Evolutionary conservation across 768 basidiomycete genomes (phyloP), one percentile per base, ranked within the genome.

Genomic region (Hemileccinum impolitum): DNA sequence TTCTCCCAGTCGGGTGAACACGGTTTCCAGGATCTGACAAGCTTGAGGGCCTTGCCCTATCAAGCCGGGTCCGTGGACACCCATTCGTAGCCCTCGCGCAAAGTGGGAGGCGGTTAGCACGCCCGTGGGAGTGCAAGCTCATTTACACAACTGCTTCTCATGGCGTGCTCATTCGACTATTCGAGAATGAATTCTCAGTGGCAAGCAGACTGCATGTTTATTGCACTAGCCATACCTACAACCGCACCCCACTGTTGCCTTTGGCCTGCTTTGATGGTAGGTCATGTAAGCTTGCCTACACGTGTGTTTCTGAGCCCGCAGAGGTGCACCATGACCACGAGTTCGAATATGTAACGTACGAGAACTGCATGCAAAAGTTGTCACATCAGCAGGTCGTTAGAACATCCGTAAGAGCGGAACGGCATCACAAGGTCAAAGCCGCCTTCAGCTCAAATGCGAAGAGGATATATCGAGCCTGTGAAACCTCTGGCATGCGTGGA

Each of bases 41-140:
- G 43, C 52, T 51, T 37, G 39, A 45, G 43, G 19, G 18, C 17
- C 14, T 30, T 35, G 39, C 48, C 38, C 49, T 48, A 44, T 47
- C 53, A 25, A 42, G 48, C 45, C 39, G 41, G 54, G 48, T 50
- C 49, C 51, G 48, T 52, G 65, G 63, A 32, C 31, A 45, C 47
- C 43, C 6, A 55, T 45, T 52, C 61, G 34, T 25, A n/a, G n/a
- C n/a, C 55, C 56, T 54, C 53, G 48, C 48, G 39, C 19, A 38
- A 47, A 42, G 46, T 46, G 58, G 46, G 51, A 68, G 63, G 61
- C 56, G 52, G 46, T 31, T 34, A 50, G 38, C 45, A 18, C 53
- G 37, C 53, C 64, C 63, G 61, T 50, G 53, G 58, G 42, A 17
- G 23, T 36, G 28, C 37, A 34, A 19, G 47, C 38, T 28, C 35